Percentiles rank a stretch among this genome's conserved stretches.
Conservation (phyloP, 2,329 filamentous ascomycete genomes). For the Rhexocercosporidium sp. region DNA sequence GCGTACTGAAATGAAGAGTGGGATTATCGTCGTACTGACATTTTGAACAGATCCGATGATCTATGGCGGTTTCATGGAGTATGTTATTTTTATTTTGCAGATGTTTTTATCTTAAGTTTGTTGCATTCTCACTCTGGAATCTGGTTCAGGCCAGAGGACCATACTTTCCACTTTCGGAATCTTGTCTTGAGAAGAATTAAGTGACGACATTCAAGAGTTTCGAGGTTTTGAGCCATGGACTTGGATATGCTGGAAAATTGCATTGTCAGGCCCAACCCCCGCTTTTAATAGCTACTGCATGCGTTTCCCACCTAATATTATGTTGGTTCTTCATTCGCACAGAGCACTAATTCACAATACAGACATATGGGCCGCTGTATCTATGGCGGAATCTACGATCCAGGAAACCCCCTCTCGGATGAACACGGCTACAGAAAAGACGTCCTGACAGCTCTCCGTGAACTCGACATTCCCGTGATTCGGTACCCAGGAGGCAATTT, state of each 20-base stretch:
- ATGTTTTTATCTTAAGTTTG: neutral
- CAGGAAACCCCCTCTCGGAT: slow-evolving; percentile 74
- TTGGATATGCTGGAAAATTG: too few relatives aligned
- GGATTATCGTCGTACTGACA: slow-evolving; percentile 13
- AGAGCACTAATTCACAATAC: slow-evolving; percentile 11
- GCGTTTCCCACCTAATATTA: neutral
- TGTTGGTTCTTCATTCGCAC: neutral
- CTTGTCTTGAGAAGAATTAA: neutral
- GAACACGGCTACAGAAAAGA: slow-evolving; percentile 78
- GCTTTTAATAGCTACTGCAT: neutral
- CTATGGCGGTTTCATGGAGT: slow-evolving; percentile 87
- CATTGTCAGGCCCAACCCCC: neutral
- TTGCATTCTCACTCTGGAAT: neutral
- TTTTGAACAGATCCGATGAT: slow-evolving; percentile 66
- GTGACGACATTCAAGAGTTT: neutral
- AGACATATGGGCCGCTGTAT: slow-evolving; percentile 91
- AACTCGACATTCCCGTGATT: slow-evolving; percentile 77
- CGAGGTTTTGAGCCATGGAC: too few relatives aligned
- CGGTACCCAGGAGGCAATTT: slow-evolving; percentile 87
- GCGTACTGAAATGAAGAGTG: neutral
- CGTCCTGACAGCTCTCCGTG: slow-evolving; percentile 74
- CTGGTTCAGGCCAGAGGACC: neutral
- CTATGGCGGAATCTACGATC: slow-evolving; percentile 85
- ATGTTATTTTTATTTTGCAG: slow-evolving; percentile 43
- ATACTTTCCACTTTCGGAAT: neutral